These are phyloP conservation scores for Aspergillus proliferans DNA, from an alignment of 2,329 filamentous ascomycete genomes.

Conservation along the genomic window DNA sequence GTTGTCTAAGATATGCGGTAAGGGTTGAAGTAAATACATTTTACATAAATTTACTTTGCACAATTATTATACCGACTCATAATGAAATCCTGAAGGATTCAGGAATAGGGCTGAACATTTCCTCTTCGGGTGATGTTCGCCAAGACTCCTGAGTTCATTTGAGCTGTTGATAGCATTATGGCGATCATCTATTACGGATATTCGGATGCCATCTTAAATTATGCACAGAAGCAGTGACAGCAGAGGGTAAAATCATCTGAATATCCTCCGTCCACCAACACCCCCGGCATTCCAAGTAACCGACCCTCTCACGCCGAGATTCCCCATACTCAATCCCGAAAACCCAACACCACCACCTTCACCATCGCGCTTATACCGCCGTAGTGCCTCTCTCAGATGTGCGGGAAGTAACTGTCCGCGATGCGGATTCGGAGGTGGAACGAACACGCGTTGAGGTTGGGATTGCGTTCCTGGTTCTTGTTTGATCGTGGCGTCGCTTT, in stretches of 20 bases:
- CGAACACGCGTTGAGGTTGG: conserved; percentile 21
- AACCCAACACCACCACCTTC: conserved; percentile 45
- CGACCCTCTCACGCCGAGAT: conserved; percentile 38
- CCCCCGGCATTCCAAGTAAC: conserved; percentile 39
- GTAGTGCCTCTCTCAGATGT: conserved; percentile 45
- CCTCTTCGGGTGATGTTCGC: too few species aligned
- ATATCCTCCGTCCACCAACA: conserved; percentile 38
- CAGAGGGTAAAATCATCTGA: conserved; percentile 26
- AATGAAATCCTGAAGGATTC: too few species aligned
- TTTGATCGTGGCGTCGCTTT: neutral
- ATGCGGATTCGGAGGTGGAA: conserved; percentile 40
- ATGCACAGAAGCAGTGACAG: too few species aligned
- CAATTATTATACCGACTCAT: too few species aligned
- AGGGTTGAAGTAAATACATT: too few species aligned
- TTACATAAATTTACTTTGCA: too few species aligned
- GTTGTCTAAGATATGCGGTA: too few species aligned
- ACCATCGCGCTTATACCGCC: conserved; percentile 44
- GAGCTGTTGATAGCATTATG: neutral
- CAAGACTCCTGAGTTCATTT: too few species aligned
- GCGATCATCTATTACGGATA: neutral
- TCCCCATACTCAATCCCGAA: conserved; percentile 41
- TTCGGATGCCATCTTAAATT: neutral
- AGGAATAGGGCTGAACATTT: too few species aligned
- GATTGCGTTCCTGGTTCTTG: neutral
- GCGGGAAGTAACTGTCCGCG: conserved; percentile 43